Percentiles rank a stretch among this genome's conserved stretches.
These are phyloP conservation scores for Sporothrix humicola DNA, from an alignment of 2,329 filamentous ascomycete genomes.

Conservation along the genomic window DNA sequence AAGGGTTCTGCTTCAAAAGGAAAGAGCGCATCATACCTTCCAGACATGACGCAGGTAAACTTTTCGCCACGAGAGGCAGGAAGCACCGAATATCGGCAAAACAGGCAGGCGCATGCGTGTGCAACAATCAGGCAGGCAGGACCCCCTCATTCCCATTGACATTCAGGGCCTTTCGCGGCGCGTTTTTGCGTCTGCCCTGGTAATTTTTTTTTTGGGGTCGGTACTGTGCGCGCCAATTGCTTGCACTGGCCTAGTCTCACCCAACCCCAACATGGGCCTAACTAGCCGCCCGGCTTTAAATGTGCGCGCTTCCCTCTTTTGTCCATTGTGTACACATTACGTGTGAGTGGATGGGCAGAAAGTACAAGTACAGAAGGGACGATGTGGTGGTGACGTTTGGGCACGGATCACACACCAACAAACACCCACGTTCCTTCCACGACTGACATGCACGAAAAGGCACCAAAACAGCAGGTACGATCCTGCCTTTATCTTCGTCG, in stretches of 20 bases:
- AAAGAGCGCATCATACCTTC: conserved; percentile 6
- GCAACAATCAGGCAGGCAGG: background rate
- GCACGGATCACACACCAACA: conserved; percentile 17
- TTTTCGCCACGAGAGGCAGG: conserved; percentile 22
- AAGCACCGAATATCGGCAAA: background rate
- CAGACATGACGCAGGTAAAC: background rate
- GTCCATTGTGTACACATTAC: background rate
- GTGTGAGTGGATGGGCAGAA: too few relatives aligned
- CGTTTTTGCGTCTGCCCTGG: background rate
- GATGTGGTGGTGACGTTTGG: background rate
- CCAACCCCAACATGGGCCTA: conserved; percentile 3
- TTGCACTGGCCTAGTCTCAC: conserved; percentile 13
- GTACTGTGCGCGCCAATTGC: conserved; percentile 1
- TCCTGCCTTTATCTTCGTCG: background rate
- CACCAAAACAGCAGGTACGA: conserved; percentile 24
- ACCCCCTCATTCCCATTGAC: background rate
- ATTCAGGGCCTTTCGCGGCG: too few relatives aligned
- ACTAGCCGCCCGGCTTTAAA: conserved; percentile 30
- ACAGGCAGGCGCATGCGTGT: background rate
- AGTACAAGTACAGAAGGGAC: too few relatives aligned
- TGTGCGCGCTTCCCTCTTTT: conserved; percentile 24
- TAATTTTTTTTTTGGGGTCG: background rate
- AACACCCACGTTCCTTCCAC: background rate
- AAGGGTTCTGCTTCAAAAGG: background rate
- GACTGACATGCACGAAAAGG: conserved; percentile 14